Evolutionary conservation across 1,139 yeast genomes (phyloP), one percentile per base, ranked within the genome.

Genomic region (Suhomyces yuchorum): DNA sequence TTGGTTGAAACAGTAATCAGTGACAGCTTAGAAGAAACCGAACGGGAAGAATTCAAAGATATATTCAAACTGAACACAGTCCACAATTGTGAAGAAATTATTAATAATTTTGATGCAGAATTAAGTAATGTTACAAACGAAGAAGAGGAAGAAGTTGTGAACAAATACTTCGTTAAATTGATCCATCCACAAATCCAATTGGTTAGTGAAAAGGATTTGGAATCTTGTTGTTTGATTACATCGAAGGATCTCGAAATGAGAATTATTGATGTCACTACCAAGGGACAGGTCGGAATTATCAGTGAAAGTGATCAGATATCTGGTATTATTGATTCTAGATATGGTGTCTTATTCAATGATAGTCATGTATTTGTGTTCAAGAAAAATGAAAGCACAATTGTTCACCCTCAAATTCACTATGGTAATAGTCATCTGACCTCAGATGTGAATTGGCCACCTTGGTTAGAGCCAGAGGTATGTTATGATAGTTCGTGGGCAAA

Each of bases 401-500:
- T 62, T 1, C 62, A 59, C 28, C 62, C 69, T 1, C 65, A 61
- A 42, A 53, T 63, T 19, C 65, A 64, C 19, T 63, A 64, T 46
- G 71, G 70, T 15, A 46, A 50, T 6, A 60, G 56, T 3, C 63
- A 62, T 50, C 44, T 57, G 1, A 53, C 51, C 14, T 48, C 61
- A 6, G 60, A 62, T 12, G 55, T 56, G 8, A 56, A 57, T 14
- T 89, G 97, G 97, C 93, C 96, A 0, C 96, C 96, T 1, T 86
- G 93, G 90, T 66, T 90, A 32, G 88, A 86, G 50, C 59, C 64
- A 43, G 98, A 92, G 62, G 76, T 86, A 51, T 84, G 91, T 54
- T 87, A 87, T 58, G 87, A 87, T 47, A 78, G 83, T n/a, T 63
- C 76, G 0, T 74, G 85, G 57, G 66, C 85, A 42, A 68, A 73